Evolutionary conservation across 1,284 basidiomycete genomes (phyloP).

Genomic region (Trametes sp.): DNA sequence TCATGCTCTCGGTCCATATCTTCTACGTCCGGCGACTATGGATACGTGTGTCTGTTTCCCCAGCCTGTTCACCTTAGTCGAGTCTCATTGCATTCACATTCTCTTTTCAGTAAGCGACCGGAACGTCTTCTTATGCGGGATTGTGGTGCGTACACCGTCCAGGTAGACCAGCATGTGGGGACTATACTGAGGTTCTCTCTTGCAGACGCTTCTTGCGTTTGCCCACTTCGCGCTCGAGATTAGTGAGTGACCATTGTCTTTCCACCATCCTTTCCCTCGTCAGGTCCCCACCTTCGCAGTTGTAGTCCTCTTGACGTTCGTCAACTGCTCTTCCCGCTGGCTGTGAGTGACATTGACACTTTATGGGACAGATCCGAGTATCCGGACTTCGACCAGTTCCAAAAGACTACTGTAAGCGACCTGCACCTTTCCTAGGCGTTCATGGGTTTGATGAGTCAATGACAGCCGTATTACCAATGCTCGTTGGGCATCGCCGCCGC

Average conservation of each 20-base stretch:
- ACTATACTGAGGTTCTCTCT: not conserved
- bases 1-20: not conserved
- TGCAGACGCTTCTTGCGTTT: not conserved
- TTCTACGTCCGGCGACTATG: conserved; percentile 4
- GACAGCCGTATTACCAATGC: not conserved
- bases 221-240: not conserved
- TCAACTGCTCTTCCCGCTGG: no score
- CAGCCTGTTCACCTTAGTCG: not conserved
- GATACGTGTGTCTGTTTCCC: not conserved
- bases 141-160: not conserved
- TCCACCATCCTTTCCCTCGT: not conserved
- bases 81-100: not conserved
- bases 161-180: not conserved
- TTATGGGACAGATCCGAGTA: not conserved
- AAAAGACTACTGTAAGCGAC: not conserved
- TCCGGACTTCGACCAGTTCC: not conserved
- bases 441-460: no score
- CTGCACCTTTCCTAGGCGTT: not conserved
- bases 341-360: no score
- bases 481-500: conserved; percentile 1
- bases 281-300: not conserved
- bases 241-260: not conserved
- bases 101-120: not conserved
- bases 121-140: not conserved
- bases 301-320: not conserved